Evolutionary conservation across 345 rosid genomes (phyloP).

Genomic region (Cardiospermum halicacabum): DNA sequence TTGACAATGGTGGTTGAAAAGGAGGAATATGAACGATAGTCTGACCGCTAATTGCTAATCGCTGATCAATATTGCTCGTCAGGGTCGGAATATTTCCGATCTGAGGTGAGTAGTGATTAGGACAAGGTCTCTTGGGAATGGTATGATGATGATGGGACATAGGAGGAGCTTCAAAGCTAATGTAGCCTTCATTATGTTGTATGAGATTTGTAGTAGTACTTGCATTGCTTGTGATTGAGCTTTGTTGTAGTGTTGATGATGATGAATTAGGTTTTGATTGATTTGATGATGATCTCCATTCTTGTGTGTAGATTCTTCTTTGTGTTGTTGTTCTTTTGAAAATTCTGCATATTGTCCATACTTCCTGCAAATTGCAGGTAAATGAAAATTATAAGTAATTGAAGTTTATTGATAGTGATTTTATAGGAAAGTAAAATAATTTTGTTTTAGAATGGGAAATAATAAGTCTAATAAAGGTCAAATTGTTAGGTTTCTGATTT

Average conservation of each 20-base stretch:
- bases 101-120: background rate
- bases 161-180: constrained; percentile 38
- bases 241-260: constrained; percentile 12
- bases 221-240: constrained; percentile 19
- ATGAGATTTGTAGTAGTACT: constrained; percentile 13
- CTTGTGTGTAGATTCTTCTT: constrained; percentile 40
- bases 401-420: too few species aligned
- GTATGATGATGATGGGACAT: constrained; percentile 15
- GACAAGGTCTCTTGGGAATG: constrained; percentile 12
- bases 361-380: constrained; percentile 50
- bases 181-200: constrained; percentile 32
- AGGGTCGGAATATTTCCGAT: background rate
- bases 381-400: too few species aligned
- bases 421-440: too few species aligned
- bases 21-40: background rate
- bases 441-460: too few species aligned
- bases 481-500: too few species aligned
- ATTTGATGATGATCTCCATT: constrained; percentile 50
- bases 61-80: background rate
- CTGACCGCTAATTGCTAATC: background rate
- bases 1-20: background rate
- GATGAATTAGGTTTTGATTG: constrained; percentile 7
- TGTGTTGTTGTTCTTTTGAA: constrained; percentile 54
- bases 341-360: constrained; percentile 81
- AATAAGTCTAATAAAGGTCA: too few species aligned